Percentiles rank a stretch among this genome's conserved stretches.
Conservation (phyloP, 2,329 filamentous ascomycete species). For the Colletotrichum nymphaeae region DNA sequence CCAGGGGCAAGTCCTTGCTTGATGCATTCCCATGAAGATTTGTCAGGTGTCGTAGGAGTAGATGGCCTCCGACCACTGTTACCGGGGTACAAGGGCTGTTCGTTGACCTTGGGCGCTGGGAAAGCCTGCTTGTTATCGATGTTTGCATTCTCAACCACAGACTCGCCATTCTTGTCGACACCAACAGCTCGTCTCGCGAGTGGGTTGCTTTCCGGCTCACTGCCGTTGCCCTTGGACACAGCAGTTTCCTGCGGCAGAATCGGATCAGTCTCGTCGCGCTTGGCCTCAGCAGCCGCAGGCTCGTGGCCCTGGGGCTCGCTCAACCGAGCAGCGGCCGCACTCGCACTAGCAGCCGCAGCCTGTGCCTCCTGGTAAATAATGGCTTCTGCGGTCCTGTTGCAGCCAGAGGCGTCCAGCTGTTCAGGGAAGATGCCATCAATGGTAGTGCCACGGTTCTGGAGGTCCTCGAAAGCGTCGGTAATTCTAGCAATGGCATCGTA, state of each 20-base stretch:
- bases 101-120: constrained; percentile 15
- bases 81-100: constrained; percentile 15
- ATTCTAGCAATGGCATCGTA: constrained; percentile 92
- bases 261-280: constrained; percentile 10
- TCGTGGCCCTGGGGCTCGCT: constrained; percentile 43
- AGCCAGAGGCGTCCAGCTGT: constrained; percentile 82
- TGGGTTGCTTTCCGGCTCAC: constrained; percentile 2
- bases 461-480: constrained; percentile 80
- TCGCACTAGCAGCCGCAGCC: constrained; percentile 45
- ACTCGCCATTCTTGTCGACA: constrained; percentile 46
- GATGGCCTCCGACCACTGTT: constrained; percentile 24
- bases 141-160: constrained; percentile 29
- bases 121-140: constrained; percentile 13
- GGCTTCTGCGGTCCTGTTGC: constrained; percentile 66
- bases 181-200: constrained; percentile 5
- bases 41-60: constrained; percentile 19
- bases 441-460: constrained; percentile 75
- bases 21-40: constrained; percentile 53
- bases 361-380: constrained; percentile 46
- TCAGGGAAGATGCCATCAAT: constrained; percentile 87
- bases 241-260: constrained; percentile 12
- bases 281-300: constrained; percentile 6
- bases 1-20: constrained; percentile 68
- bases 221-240: constrained; percentile 1
- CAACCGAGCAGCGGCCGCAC: constrained; percentile 10